Evolutionary conservation across 1,284 basidiomycete genomes (phyloP).

Genomic region (Inonotus obliquus): DNA sequence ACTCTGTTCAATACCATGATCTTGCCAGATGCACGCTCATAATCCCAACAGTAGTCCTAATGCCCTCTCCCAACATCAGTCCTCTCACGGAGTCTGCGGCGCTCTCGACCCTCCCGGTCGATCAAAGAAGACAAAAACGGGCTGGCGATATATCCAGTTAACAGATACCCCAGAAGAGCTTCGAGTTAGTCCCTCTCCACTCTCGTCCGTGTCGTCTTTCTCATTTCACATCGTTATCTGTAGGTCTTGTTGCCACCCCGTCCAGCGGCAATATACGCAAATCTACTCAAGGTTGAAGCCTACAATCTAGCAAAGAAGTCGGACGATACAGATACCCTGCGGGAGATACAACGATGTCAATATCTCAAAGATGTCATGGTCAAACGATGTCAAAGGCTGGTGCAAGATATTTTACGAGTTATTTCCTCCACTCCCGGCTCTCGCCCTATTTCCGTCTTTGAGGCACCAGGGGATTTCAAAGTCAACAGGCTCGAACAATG

Average conservation of each 20-base stretch:
- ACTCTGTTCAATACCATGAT: slow-evolving; percentile 12
- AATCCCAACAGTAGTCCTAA: slow-evolving; percentile 24
- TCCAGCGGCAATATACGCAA: slow-evolving; percentile 62
- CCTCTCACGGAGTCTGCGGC: slow-evolving; percentile 53
- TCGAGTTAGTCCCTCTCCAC: slow-evolving; percentile 40
- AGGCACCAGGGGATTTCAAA: slow-evolving; percentile 65
- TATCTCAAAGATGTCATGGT: slow-evolving; percentile 76
- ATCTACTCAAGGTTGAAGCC: slow-evolving; percentile 56
- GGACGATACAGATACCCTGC: slow-evolving; percentile 51
- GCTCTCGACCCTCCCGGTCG: slow-evolving; percentile 62
- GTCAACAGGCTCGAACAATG: slow-evolving; percentile 74
- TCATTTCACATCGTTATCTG: slow-evolving; percentile 13
- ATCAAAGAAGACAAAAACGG: slow-evolving; percentile 36
- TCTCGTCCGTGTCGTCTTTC: slow-evolving; percentile 14
- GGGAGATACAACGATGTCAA: slow-evolving; percentile 63
- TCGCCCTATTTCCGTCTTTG: slow-evolving; percentile 52
- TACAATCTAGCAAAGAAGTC: slow-evolving; percentile 47
- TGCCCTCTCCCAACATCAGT: neutral
- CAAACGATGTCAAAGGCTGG: slow-evolving; percentile 63
- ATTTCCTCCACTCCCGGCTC: slow-evolving; percentile 29
- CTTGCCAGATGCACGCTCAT: slow-evolving; percentile 21
- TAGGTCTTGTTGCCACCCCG: slow-evolving; percentile 67
- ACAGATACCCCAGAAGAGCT: slow-evolving; percentile 71
- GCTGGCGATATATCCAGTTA: slow-evolving; percentile 68
- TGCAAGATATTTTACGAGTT: slow-evolving; percentile 35